Percentiles rank a stretch among this genome's conserved stretches.
Conservation (phyloP, 2,329 filamentous ascomycete species). For the Aspergillus fumigatus region DNA sequence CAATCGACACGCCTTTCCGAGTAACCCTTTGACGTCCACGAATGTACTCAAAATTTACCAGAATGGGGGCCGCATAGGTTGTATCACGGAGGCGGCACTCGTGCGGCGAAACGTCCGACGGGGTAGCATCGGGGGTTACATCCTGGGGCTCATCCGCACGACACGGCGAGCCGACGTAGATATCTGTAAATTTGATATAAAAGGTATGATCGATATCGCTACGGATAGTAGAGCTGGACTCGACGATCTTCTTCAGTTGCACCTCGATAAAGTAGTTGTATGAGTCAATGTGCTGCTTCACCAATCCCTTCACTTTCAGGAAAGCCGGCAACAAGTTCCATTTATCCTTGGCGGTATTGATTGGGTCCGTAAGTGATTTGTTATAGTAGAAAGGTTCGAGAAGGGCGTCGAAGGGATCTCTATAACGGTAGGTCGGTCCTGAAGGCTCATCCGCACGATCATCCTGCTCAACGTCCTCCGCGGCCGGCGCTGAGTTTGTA, state of each 20-base stretch:
- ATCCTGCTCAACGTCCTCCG: conserved; percentile 13
- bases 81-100: conserved; percentile 95
- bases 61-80: conserved; percentile 94
- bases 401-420: conserved; percentile 55
- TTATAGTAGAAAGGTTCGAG: conserved; percentile 67
- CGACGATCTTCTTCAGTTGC: conserved; percentile 93
- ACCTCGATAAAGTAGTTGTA: conserved; percentile 98
- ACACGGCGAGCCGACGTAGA: conserved; percentile 77
- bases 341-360: conserved; percentile 74
- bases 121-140: conserved; percentile 31
- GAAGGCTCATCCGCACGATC: conserved; percentile 16
- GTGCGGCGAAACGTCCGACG: conserved; percentile 72
- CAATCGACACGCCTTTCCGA: conserved; percentile 71
- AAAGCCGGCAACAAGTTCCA: conserved; percentile 98
- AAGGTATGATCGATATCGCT: conserved; percentile 93
- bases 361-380: conserved; percentile 64
- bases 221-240: conserved; percentile 79
- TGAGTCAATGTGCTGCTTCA: conserved; percentile 97
- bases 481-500: conserved; percentile 14
- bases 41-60: conserved; percentile 87
- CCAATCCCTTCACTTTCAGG: conserved; percentile 91
- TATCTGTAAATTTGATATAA: conserved; percentile 88
- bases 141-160: conserved; percentile 69
- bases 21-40: conserved; percentile 73
- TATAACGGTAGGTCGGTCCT: conserved; percentile 23